These are phyloP conservation scores for Dactylis glomerata DNA, from an alignment of 176 grass and related monocot genomes.

Conservation along the genomic window DNA sequence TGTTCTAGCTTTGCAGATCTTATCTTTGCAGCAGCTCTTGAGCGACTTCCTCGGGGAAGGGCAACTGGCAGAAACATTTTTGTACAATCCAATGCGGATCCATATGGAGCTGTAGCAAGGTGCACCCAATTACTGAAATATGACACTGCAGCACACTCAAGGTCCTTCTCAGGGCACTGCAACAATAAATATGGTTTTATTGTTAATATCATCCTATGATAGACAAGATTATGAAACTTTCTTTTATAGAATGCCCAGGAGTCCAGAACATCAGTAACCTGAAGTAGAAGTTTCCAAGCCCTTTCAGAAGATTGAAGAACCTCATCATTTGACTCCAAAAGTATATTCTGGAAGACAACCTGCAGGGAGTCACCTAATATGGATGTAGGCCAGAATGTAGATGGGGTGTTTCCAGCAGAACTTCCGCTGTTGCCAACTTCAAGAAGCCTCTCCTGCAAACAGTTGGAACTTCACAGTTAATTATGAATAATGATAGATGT, in stretches of 20 bases:
- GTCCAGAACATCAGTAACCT: constrained; percentile 55
- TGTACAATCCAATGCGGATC: constrained; percentile 60
- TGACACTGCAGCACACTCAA: constrained; percentile 63
- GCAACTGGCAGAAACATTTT: constrained; percentile 97
- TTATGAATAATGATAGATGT: constrained; percentile 4
- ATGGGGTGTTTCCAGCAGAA: constrained; percentile 44
- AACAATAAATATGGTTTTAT: constrained; percentile 36
- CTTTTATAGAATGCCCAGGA: constrained; percentile 19
- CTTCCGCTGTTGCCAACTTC: constrained; percentile 77
- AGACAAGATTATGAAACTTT: constrained; percentile 21
- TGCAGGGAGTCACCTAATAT: constrained; percentile 88
- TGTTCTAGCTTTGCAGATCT: constrained; percentile 61
- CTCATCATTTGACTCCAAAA: constrained; percentile 92
- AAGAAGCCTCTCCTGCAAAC: constrained; percentile 86
- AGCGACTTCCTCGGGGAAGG: constrained; percentile 89
- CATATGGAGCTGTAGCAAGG: constrained; percentile 91
- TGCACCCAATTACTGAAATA: constrained; percentile 87
- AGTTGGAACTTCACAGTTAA: constrained; percentile 24
- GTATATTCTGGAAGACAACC: constrained; percentile 95
- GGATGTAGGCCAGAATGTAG: constrained; percentile 73
- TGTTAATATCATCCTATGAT: constrained; percentile 22
- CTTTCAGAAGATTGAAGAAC: constrained; percentile 95
- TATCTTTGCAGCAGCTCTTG: constrained; percentile 95
- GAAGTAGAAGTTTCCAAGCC: constrained; percentile 94
- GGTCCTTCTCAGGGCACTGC: constrained; percentile 79